These are phyloP conservation scores for Fusarium praegraminearum DNA, from an alignment of 2,329 filamentous ascomycete genomes.

Conservation along the genomic window DNA sequence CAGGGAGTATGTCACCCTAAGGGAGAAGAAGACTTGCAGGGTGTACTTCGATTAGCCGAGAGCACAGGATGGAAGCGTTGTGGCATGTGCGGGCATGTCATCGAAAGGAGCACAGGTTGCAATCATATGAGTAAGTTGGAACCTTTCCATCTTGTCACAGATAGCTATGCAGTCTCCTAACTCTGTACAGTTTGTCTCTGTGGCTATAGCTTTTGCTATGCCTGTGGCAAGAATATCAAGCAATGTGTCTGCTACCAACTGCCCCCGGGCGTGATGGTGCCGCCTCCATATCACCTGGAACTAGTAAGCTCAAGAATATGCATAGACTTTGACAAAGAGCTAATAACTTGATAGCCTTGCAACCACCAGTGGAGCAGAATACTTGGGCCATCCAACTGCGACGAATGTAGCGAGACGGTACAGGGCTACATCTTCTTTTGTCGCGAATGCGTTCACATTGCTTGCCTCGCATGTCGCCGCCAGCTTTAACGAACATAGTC, in stretches of 20 bases:
- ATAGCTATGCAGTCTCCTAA: neutral
- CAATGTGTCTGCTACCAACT: neutral
- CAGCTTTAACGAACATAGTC: neutral
- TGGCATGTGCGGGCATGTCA: constrained; percentile 56
- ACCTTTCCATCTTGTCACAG: neutral
- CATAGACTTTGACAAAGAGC: neutral
- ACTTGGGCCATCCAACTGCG: neutral
- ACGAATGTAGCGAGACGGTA: neutral
- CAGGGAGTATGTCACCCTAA: constrained; percentile 58
- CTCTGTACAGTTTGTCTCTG: neutral
- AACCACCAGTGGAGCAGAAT: neutral
- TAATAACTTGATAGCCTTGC: neutral
- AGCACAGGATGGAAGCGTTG: constrained; percentile 65
- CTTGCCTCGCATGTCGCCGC: neutral
- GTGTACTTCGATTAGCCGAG: constrained; percentile 56
- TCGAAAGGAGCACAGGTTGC: constrained; percentile 64
- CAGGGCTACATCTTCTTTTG: neutral
- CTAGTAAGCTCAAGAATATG: neutral
- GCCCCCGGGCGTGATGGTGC: neutral
- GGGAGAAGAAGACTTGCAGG: constrained; percentile 59
- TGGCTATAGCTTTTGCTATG: neutral
- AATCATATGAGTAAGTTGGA: constrained; percentile 66
- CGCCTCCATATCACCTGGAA: neutral
- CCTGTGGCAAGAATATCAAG: neutral
- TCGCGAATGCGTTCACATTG: neutral